Conservation (phyloP, 768 basidiomycete genomes). For the Mycena vitilis region DNA sequence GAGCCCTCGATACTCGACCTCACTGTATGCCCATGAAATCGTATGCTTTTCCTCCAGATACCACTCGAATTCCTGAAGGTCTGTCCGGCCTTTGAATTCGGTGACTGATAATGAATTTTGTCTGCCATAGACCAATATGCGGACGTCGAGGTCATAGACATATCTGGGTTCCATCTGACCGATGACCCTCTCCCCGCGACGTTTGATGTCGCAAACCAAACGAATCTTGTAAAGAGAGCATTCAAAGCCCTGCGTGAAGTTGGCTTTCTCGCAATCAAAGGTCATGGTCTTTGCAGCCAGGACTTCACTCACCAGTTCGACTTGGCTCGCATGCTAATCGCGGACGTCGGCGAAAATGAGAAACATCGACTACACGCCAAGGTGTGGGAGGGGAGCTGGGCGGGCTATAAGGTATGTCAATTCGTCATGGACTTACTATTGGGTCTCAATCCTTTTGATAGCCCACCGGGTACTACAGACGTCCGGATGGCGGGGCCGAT, state of each 20-base stretch:
- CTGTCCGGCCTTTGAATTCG: slow-evolving; percentile 3
- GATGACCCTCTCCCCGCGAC: slow-evolving; percentile 21
- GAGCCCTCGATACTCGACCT: background rate
- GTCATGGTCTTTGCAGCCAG: slow-evolving; percentile 31
- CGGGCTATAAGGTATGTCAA: slow-evolving; percentile 34
- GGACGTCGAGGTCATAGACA: slow-evolving; percentile 30
- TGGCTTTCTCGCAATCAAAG: slow-evolving; percentile 35
- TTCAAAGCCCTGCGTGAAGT: slow-evolving; percentile 27
- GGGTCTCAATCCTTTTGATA: slow-evolving; percentile 14
- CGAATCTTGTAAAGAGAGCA: slow-evolving; percentile 25
- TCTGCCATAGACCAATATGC: slow-evolving; percentile 26
- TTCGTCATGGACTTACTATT: background rate
- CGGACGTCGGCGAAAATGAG: slow-evolving; percentile 30
- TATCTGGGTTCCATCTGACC: slow-evolving; percentile 27
- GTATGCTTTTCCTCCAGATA: slow-evolving; percentile 19
- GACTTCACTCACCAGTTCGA: slow-evolving; percentile 34
- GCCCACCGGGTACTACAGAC: slow-evolving; percentile 32
- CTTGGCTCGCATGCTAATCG: slow-evolving; percentile 26
- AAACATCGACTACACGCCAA: slow-evolving; percentile 31
- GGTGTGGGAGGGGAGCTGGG: slow-evolving; percentile 33
- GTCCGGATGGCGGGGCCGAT: slow-evolving; percentile 33
- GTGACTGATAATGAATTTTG: background rate
- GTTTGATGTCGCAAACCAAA: slow-evolving; percentile 10
- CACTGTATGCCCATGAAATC: slow-evolving; percentile 16
- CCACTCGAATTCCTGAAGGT: slow-evolving; percentile 16